phyloP scores from a whole-genome alignment of 768 basidiomycete species.

The Boletales sp. region DNA sequence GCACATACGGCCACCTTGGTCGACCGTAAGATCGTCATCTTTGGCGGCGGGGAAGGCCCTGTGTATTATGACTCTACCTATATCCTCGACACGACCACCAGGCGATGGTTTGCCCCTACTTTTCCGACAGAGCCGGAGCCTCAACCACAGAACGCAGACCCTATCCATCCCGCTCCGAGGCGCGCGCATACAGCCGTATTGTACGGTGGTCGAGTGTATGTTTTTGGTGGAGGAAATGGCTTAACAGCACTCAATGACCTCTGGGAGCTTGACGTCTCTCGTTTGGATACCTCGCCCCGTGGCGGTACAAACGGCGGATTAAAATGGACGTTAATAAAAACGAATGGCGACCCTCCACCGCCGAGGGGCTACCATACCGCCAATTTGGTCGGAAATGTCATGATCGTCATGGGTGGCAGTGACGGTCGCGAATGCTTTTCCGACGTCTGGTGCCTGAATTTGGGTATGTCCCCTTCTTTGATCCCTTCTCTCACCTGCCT shows the following conservation, averaged over 20 bases:
- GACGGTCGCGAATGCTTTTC: slow-evolving; percentile 87
- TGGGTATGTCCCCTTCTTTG: slow-evolving; percentile 57
- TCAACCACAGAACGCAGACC: slow-evolving; percentile 1
- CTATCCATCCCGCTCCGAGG: slow-evolving; percentile 56
- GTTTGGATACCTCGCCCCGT: slow-evolving; percentile 29
- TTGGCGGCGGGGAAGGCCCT: slow-evolving; percentile 84
- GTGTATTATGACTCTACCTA: slow-evolving; percentile 81
- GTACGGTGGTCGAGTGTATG: slow-evolving; percentile 67
- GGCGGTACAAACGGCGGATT: slow-evolving; percentile 24
- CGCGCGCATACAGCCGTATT: slow-evolving; percentile 86
- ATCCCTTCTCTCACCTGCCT: not conserved
- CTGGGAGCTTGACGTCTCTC: slow-evolving; percentile 76
- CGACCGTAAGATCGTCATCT: slow-evolving; percentile 74
- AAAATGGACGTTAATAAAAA: slow-evolving; percentile 59
- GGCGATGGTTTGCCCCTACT: slow-evolving; percentile 59
- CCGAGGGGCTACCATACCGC: slow-evolving; percentile 89
- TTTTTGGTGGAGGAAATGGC: slow-evolving; percentile 96
- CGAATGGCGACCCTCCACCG: slow-evolving; percentile 52
- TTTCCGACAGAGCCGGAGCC: slow-evolving; percentile 20
- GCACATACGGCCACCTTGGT: slow-evolving; percentile 87
- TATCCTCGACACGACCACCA: slow-evolving; percentile 73
- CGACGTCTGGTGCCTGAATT: slow-evolving; percentile 82
- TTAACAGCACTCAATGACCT: slow-evolving; percentile 86
- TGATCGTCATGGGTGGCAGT: slow-evolving; percentile 89
- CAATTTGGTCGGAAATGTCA: slow-evolving; percentile 78